These are phyloP conservation scores for Rhizopus delemar DNA, from an alignment of 371 early-diverging fungal species.

Conservation along the genomic window DNA sequence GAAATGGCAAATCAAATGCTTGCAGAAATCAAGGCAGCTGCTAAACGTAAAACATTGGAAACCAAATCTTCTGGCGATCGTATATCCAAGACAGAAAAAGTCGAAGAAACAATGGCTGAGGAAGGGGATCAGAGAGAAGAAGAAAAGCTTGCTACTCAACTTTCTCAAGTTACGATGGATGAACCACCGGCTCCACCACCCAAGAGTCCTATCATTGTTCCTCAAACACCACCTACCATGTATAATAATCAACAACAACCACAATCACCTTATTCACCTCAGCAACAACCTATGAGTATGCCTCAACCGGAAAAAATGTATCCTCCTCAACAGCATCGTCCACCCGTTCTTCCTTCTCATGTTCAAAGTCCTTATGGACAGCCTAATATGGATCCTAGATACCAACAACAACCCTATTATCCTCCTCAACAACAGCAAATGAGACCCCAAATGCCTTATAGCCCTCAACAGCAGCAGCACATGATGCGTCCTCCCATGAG, in stretches of 20 bases:
- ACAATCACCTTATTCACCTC: conserved; percentile 2
- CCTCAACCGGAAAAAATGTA: conserved; percentile 29
- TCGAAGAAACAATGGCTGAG: neutral
- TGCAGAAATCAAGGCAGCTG: conserved; percentile 67
- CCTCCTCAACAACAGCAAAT: conserved; percentile 28
- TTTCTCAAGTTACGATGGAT: conserved; percentile 14
- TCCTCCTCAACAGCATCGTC: conserved; percentile 29
- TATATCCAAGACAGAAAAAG: conserved; percentile 24
- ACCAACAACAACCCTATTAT: conserved; percentile 24
- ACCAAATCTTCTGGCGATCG: conserved; percentile 18
- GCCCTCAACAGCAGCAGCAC: conserved; percentile 25
- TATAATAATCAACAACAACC: conserved; percentile 14
- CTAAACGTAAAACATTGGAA: conserved; percentile 47
- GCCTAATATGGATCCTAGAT: conserved; percentile 28
- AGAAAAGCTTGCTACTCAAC: conserved; percentile 20
- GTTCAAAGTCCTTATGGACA: conserved; percentile 25
- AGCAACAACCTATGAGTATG: conserved; percentile 21
- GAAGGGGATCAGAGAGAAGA: neutral
- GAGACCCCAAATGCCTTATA: conserved; percentile 23
- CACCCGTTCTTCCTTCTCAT: conserved; percentile 28
- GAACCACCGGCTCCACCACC: conserved; percentile 18
- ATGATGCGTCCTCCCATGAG: conserved; percentile 9
- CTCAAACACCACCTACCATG: conserved; percentile 33
- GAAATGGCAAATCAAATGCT: conserved; percentile 82
- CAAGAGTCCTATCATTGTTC: conserved; percentile 27